Percentiles rank a stretch among this genome's conserved stretches.
Conservation (phyloP, 2,329 filamentous ascomycete species). For the Fusarium ramigenum region DNA sequence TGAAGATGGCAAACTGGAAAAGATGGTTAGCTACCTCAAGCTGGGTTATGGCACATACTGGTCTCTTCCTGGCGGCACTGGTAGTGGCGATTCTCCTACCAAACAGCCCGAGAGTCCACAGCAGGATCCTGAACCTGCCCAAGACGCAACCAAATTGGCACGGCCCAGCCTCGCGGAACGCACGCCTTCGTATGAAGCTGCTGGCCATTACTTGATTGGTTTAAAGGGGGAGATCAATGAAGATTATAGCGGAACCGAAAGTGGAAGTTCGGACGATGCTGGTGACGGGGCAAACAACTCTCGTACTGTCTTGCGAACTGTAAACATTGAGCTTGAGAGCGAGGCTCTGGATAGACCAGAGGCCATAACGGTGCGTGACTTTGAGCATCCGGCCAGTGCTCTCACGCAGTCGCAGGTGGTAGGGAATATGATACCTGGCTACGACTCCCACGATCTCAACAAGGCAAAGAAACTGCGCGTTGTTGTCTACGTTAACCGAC, state of each 20-base stretch:
- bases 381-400: slow-evolving; percentile 49
- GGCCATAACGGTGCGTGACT: slow-evolving; percentile 56
- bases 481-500: slow-evolving; percentile 76
- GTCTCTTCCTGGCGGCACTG: slow-evolving; percentile 53
- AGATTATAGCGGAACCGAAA: slow-evolving; percentile 45
- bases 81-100: slow-evolving; percentile 27
- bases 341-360: slow-evolving; percentile 53
- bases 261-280: slow-evolving; percentile 45
- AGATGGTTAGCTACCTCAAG: slow-evolving; percentile 71
- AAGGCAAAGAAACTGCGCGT: slow-evolving; percentile 70
- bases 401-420: slow-evolving; percentile 48
- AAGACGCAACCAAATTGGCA: slow-evolving; percentile 8
- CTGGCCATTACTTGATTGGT: slow-evolving; percentile 71
- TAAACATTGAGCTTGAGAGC: slow-evolving; percentile 71
- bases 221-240: slow-evolving; percentile 72
- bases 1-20: slow-evolving; percentile 58
- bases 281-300: slow-evolving; percentile 54
- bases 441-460: slow-evolving; percentile 58
- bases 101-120: slow-evolving; percentile 20
- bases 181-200: slow-evolving; percentile 43
- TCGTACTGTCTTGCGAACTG: slow-evolving; percentile 70
- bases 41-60: slow-evolving; percentile 75
- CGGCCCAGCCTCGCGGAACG: slow-evolving; percentile 21
- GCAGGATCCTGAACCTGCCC: slow-evolving; percentile 19
- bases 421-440: slow-evolving; percentile 47